Evolutionary conservation across 768 basidiomycete genomes (phyloP).

Genomic region (Tubosaeta sp.): DNA sequence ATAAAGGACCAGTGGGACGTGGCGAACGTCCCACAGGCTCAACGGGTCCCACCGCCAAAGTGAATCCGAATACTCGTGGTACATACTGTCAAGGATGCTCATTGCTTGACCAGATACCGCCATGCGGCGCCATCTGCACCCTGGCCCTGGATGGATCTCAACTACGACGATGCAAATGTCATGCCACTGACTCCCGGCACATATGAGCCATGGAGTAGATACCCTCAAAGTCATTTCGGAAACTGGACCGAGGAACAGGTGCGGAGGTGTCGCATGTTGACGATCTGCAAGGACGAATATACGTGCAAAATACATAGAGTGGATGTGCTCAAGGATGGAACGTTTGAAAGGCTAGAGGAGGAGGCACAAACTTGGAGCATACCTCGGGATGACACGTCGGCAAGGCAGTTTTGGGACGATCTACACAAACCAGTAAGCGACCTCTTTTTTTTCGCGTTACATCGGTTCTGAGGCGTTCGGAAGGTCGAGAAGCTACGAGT

Average conservation of each 20-base stretch:
- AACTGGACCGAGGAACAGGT: conserved; percentile 52
- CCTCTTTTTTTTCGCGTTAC: not conserved
- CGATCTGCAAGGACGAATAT: conserved; percentile 10
- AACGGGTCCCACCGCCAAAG: conserved; percentile 24
- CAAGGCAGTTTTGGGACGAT: conserved; percentile 26
- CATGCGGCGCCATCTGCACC: conserved; percentile 39
- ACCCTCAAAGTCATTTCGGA: conserved; percentile 49
- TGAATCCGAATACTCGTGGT: conserved; percentile 1
- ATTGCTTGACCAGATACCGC: conserved; percentile 30
- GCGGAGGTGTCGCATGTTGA: conserved; percentile 31
- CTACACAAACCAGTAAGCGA: conserved; percentile 24
- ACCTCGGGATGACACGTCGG: conserved; percentile 7
- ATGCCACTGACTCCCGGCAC: not conserved
- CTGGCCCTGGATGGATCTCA: conserved; percentile 40
- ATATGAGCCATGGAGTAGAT: conserved; percentile 30
- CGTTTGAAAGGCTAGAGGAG: conserved; percentile 13
- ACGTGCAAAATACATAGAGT: conserved; percentile 21
- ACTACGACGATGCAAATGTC: conserved; percentile 18
- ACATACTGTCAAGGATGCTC: not conserved
- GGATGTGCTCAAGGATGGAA: conserved; percentile 16
- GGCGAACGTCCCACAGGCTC: conserved; percentile 2
- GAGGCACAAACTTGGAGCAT: conserved; percentile 7
- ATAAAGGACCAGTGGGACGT: conserved; percentile 8
- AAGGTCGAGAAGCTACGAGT: conserved; percentile 26
- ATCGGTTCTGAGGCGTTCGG: not conserved